Evolutionary conservation across 176 grass and related monocot genomes (phyloP), one percentile per base, ranked within the genome.

Genomic region (Chrysopogon serrulatus): DNA sequence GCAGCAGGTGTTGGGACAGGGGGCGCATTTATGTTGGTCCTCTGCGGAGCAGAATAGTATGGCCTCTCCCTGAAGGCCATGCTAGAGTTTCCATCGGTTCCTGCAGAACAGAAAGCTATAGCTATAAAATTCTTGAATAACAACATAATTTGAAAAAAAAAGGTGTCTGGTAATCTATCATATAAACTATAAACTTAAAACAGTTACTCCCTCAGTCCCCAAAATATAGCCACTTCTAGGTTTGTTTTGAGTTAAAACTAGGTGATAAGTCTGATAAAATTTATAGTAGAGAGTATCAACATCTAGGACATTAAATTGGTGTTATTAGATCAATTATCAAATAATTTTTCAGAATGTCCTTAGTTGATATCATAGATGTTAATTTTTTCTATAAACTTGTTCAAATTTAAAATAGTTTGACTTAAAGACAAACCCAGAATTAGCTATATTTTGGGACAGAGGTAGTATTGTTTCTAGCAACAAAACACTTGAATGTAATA

Each of bases 21-120:
- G 53, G 64, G 82, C n/a, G 40, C 40, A 84, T 57, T 78, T 79
- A 65, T 71, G 71, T 76, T 89, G n/a, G 72, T 80, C 72, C 76
- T 83, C 39, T 79, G 90, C 1, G 74, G 71, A 87, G 59, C 78
- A 85, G 90, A 60, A 74, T 80, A 73, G 64, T 86, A 90, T 76
- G 35, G 49, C 37, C 85, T 80, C 76, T 86, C 83, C 78, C 86
- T 84, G 49, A 86, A 79, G 71, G 77, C 4, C 44, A 72, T 39
- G 47, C 85, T 83, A 76, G 27, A 77, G 78, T 42, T 87, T 64
- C 56, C 78, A 49, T 53, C 42, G 16, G 40, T 80, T 16, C 76
- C 82, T 79, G 36, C 67, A 63, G 12, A 56, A 66, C 2, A 59
- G 15, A 30, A 79, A 34, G 13, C 9, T 77, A n/a, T n/a, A n/a